Evolutionary conservation across 2,329 filamentous ascomycete species (phyloP).

Genomic region (Alternaria sp.): DNA sequence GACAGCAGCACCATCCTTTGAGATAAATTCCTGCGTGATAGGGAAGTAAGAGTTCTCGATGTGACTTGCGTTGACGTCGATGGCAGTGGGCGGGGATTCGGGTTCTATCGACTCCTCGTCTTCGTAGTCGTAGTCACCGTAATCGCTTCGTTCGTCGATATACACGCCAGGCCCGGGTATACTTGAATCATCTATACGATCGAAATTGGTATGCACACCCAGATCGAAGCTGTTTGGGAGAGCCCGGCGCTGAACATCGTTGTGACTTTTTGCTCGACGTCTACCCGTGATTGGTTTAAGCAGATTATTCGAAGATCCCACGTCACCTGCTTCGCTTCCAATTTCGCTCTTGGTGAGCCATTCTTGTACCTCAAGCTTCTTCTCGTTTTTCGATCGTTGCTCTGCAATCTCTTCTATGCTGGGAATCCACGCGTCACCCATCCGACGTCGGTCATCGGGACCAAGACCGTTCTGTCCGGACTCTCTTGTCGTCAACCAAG

Average conservation of each 20-base stretch:
- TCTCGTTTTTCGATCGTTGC: conserved; percentile 58
- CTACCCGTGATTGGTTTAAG: conserved; percentile 45
- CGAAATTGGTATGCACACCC: conserved; percentile 44
- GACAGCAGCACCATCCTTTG: conserved; percentile 35
- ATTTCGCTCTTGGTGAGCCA: conserved; percentile 61
- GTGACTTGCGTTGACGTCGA: conserved; percentile 40
- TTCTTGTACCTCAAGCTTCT: conserved; percentile 62
- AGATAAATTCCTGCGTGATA: conserved; percentile 30
- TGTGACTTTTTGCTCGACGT: conserved; percentile 60
- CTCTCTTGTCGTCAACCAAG: conserved; percentile 53
- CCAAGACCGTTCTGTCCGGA: conserved; percentile 58
- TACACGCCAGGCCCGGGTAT: conserved; percentile 63
- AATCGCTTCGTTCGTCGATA: conserved; percentile 52
- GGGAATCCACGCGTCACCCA: conserved; percentile 55
- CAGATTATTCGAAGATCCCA: conserved; percentile 40
- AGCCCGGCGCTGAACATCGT: conserved; percentile 46
- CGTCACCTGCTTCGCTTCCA: conserved; percentile 58
- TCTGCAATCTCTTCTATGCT: conserved; percentile 62
- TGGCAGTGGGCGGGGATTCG: conserved; percentile 49
- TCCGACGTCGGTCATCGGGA: conserved; percentile 55
- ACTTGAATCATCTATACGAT: conserved; percentile 48
- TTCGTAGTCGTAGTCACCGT: conserved; percentile 48
- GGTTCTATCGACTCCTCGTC: conserved; percentile 44
- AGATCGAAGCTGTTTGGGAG: conserved; percentile 39
- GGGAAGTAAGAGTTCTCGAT: conserved; percentile 47